Percentiles rank a stretch among this genome's conserved stretches.
phyloP scores from a whole-genome alignment of 345 rosid species.

The Adansonia digitata region DNA sequence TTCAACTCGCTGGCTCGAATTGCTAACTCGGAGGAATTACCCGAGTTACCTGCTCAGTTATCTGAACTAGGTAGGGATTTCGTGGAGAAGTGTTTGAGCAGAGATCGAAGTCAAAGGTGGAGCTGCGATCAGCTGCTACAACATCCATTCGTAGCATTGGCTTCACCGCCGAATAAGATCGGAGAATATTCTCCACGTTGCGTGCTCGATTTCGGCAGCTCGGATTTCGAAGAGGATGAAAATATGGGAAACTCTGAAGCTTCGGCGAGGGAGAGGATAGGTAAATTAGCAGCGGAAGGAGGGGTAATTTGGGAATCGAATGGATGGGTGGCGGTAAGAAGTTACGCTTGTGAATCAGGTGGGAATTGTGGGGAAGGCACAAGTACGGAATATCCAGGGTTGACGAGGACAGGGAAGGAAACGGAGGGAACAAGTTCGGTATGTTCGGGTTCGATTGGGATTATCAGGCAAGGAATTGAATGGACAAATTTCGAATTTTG shows the following conservation, averaged over 20 bases:
- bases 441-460: neutral
- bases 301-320: constrained; percentile 56
- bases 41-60: constrained; percentile 37
- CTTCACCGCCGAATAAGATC: constrained; percentile 11
- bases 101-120: constrained; percentile 55
- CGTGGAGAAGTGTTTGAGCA: constrained; percentile 48
- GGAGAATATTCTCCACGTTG: constrained; percentile 65
- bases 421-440: constrained; percentile 12
- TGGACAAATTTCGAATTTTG: constrained; percentile 10
- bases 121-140: constrained; percentile 62
- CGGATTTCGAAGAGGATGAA: constrained; percentile 38
- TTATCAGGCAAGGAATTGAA: neutral
- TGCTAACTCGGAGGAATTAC: constrained; percentile 49
- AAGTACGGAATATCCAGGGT: constrained; percentile 19
- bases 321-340: constrained; percentile 49
- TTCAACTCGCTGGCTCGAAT: constrained; percentile 47
- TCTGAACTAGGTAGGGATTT: constrained; percentile 63
- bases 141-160: constrained; percentile 52
- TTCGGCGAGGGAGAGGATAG: constrained; percentile 32
- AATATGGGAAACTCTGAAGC: neutral
- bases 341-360: neutral
- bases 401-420: constrained; percentile 15
- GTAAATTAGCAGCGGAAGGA: constrained; percentile 30
- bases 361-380: constrained; percentile 12
- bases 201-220: constrained; percentile 57